These are phyloP conservation scores for Colletotrichum salicis DNA, from an alignment of 2,329 filamentous ascomycete species.

Conservation along the genomic window DNA sequence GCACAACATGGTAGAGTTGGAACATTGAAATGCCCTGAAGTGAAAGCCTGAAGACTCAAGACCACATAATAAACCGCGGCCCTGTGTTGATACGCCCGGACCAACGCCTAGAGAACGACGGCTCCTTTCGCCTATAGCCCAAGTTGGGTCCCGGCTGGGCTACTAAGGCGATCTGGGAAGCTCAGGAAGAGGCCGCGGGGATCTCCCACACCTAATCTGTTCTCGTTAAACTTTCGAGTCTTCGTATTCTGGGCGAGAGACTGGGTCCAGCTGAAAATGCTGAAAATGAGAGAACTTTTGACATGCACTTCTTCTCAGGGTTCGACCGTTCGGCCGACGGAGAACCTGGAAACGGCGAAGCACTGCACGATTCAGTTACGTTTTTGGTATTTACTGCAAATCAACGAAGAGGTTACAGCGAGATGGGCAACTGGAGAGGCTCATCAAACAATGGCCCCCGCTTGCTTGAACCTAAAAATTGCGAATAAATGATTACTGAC, in stretches of 20 bases:
- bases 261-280: background rate
- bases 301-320: background rate
- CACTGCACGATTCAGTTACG: background rate
- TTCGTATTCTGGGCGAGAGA: background rate
- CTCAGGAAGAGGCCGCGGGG: background rate
- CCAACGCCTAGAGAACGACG: conserved; percentile 2
- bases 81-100: conserved; percentile 22
- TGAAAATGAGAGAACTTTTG: conserved; percentile 7
- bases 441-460: background rate
- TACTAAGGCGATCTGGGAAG: conserved; percentile 18
- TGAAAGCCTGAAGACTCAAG: background rate
- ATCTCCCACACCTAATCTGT: background rate
- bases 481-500: background rate
- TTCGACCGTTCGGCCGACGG: background rate
- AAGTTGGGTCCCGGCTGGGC: background rate
- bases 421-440: background rate
- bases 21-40: background rate
- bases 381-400: background rate
- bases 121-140: background rate
- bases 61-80: background rate
- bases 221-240: background rate
- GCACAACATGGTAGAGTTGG: background rate
- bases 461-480: conserved; percentile 3
- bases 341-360: too few relatives aligned
- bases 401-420: background rate